phyloP scores from a whole-genome alignment of 2,329 filamentous ascomycete genomes.

The Talaromyces marneffei region DNA sequence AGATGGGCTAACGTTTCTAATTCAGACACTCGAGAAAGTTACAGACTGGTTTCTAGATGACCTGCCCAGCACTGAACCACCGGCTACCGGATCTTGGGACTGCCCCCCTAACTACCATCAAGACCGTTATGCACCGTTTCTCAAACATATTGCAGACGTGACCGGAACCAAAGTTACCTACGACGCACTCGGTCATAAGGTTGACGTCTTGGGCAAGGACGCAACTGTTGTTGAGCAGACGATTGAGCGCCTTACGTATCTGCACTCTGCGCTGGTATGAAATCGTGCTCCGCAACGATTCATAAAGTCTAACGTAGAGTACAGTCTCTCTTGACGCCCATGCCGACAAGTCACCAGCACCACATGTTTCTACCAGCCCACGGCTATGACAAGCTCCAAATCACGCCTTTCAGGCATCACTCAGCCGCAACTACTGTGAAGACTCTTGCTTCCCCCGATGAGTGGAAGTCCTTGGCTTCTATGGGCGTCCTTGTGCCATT shows the following conservation, averaged over 20 bases:
- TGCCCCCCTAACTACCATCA: neutral
- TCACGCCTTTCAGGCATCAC: neutral
- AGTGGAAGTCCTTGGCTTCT: neutral
- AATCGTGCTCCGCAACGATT: neutral
- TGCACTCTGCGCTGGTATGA: constrained; percentile 28
- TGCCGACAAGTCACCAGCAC: neutral
- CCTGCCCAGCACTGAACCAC: neutral
- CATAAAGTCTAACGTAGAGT: neutral
- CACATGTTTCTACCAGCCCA: neutral
- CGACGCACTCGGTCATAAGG: constrained; percentile 19
- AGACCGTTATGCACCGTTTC: constrained; percentile 7
- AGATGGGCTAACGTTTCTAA: neutral
- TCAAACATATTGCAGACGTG: neutral
- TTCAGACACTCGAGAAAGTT: neutral
- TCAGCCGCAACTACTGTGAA: neutral
- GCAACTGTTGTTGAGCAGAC: constrained; percentile 25
- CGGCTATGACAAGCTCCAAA: neutral
- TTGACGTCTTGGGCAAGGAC: constrained; percentile 23
- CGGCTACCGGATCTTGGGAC: neutral
- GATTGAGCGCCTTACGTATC: constrained; percentile 22
- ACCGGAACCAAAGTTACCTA: constrained; percentile 26
- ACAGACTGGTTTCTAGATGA: neutral
- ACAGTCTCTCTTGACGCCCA: neutral
- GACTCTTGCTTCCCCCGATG: neutral
- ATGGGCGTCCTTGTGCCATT: neutral